Evolutionary conservation across 2,329 filamentous ascomycete genomes (phyloP).

Genomic region (Chrysosporium keratinophilum): DNA sequence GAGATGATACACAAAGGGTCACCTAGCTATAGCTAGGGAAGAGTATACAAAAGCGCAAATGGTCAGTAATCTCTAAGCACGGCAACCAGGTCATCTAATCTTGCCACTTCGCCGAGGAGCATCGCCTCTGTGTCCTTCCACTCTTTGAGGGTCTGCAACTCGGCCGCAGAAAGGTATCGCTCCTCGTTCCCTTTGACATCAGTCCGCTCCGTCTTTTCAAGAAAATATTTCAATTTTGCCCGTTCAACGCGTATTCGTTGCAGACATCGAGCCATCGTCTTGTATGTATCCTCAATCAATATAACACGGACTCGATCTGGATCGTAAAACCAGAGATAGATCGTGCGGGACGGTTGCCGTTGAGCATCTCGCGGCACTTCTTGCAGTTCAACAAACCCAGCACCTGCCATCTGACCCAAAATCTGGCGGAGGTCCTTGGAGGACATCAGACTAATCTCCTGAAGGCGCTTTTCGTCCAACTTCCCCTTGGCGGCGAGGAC

Average conservation of each 20-base stretch:
- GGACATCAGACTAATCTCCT: conserved; percentile 68
- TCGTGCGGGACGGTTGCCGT: conserved; percentile 67
- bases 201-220: conserved; percentile 71
- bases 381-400: conserved; percentile 80
- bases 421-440: conserved; percentile 76
- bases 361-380: conserved; percentile 85
- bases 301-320: conserved; percentile 57
- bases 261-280: conserved; percentile 74
- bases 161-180: conserved; percentile 62
- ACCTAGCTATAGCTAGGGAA: not conserved
- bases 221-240: conserved; percentile 57
- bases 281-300: conserved; percentile 73
- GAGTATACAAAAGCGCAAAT: not conserved
- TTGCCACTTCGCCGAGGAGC: conserved; percentile 65
- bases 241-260: conserved; percentile 72
- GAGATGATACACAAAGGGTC: not conserved
- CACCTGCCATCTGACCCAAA: conserved; percentile 74
- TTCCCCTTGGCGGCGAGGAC: conserved; percentile 81
- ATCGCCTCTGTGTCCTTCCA: conserved; percentile 56
- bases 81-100: conserved; percentile 75
- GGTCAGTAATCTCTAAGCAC: conserved; percentile 66
- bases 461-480: conserved; percentile 85
- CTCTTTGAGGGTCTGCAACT: conserved; percentile 57
- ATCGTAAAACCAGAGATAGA: conserved; percentile 91
- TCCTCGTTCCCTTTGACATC: conserved; percentile 80